Percentiles rank a stretch among this genome's conserved stretches.
These are phyloP conservation scores for Pseudogymnoascus sp. DNA, from an alignment of 2,329 filamentous ascomycete genomes.

Conservation along the genomic window DNA sequence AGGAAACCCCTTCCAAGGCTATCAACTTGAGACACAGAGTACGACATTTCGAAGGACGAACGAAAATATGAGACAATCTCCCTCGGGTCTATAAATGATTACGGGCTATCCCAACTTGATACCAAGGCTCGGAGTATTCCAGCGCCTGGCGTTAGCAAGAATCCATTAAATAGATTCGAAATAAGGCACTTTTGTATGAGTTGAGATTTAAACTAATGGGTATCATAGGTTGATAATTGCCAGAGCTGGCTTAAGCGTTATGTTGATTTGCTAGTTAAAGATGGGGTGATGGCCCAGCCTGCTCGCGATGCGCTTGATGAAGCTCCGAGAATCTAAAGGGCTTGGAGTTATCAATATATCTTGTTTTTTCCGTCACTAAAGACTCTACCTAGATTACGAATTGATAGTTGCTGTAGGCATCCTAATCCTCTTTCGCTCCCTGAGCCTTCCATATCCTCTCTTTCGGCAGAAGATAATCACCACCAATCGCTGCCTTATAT, in stretches of 20 bases:
- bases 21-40: neutral
- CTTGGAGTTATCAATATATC: neutral
- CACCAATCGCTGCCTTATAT: constrained; percentile 22
- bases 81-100: neutral
- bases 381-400: neutral
- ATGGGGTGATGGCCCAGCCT: neutral
- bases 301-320: neutral
- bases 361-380: neutral
- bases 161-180: neutral
- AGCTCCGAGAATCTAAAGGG: neutral
- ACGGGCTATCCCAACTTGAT: neutral
- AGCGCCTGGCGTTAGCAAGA: neutral
- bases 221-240: neutral
- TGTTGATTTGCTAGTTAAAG: neutral
- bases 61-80: neutral
- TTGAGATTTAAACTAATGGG: neutral
- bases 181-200: neutral
- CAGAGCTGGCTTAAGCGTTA: neutral
- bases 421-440: neutral
- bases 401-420: neutral
- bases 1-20: neutral
- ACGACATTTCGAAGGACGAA: neutral
- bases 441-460: constrained; percentile 4
- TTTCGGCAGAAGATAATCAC: constrained; percentile 27
- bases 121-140: neutral